Evolutionary conservation across 2,329 filamentous ascomycete species (phyloP), one percentile per base, ranked within the genome.

Genomic region (Fusarium sp.): DNA sequence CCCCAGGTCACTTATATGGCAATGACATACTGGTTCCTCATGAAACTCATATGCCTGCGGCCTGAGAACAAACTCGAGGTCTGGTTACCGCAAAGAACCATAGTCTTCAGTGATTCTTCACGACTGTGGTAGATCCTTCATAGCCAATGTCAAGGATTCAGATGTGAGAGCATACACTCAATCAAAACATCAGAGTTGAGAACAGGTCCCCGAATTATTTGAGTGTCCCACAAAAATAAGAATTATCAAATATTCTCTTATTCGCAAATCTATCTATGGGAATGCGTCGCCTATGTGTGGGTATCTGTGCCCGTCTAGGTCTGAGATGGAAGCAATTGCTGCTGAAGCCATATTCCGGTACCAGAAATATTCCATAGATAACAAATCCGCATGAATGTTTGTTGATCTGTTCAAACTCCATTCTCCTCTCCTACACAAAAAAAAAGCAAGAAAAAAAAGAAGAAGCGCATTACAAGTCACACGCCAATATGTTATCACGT

Each of bases 351-450:
- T 6, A 13, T 13, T 34, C 13, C 19, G 19, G 19, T 19, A 19
- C 31, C 31, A 31, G 19, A 19, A 19, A 19, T 19, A 19, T 19
- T 31, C 31, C 31, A 12, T 13, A 11, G 31, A 11, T 12, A 34
- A 7, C 31, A 39, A 39, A 24, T 24, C 11, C n/a, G 10, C 7
- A 6, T 34, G 31, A 34, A 19, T 19, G 19, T 19, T 19, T 13
- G n/a, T 13, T 34, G 13, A 34, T 34, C 31, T 34, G 31, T 22
- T 11, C 25, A n/a, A 53, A 59, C 56, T 59, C 56, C 56, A 47
- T 59, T 59, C 56, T 59, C 56, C 56, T 59, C 56, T 59, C 56
- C 56, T 6, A 36, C 8, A 53, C 47, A 53, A 59, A 57, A 34
- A 9, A 36, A 34, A 9, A 36, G 26, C 8, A 40, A 40, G 22